phyloP scores from a whole-genome alignment of 176 grass and related monocot species.

The Alopecurus myosuroides region DNA sequence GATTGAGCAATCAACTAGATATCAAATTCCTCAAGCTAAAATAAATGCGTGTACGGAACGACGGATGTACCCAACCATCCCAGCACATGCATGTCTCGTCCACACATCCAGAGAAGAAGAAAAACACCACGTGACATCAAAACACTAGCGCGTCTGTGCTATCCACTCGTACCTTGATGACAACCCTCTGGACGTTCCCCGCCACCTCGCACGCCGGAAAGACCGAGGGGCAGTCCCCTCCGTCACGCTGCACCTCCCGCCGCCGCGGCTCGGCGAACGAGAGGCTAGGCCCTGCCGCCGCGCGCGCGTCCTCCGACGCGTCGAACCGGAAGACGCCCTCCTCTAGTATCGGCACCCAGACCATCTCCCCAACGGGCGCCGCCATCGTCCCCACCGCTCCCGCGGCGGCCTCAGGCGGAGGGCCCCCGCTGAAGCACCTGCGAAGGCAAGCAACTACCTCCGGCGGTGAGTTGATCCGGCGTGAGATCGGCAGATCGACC shows the following conservation, averaged over 20 bases:
- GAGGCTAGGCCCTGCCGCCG: conserved; percentile 54
- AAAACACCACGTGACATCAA: not conserved
- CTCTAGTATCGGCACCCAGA: conserved; percentile 56
- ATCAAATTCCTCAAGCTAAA: too few species aligned
- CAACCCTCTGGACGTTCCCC: conserved; percentile 49
- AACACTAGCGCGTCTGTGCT: not conserved
- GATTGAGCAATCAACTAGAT: too few species aligned
- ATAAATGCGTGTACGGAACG: too few species aligned
- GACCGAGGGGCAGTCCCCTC: conserved; percentile 28
- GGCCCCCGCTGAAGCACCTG: conserved; percentile 14
- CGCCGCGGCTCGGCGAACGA: conserved; percentile 56
- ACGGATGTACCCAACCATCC: too few species aligned
- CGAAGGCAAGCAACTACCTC: not conserved
- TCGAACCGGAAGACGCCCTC: conserved; percentile 86
- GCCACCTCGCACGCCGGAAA: conserved; percentile 38
- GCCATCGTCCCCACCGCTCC: not conserved
- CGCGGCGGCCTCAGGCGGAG: not conserved
- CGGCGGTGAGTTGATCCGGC: not conserved
- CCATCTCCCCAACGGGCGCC: conserved; percentile 31
- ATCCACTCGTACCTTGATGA: conserved; percentile 50
- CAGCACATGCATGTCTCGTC: not conserved
- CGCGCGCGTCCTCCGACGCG: conserved; percentile 53
- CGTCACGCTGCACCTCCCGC: conserved; percentile 44
- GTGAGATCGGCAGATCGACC: not conserved
- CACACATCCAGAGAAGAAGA: not conserved